Evolutionary conservation across 768 basidiomycete genomes (phyloP).

Genomic region (Thelephora ganbajun): DNA sequence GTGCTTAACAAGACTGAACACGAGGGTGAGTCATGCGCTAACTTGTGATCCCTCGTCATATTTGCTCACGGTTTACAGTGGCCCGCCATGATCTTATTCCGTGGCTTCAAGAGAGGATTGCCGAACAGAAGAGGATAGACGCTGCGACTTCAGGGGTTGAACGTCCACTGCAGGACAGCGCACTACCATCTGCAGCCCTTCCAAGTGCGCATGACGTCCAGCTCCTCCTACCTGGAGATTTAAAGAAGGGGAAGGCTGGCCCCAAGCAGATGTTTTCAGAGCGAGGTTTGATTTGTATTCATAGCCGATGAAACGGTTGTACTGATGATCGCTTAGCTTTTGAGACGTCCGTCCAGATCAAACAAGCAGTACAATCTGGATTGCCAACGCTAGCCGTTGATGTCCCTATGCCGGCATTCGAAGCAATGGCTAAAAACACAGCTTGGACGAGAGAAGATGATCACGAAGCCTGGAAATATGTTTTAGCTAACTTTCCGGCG

Average conservation of each 20-base stretch:
- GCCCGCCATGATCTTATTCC: constrained; percentile 56
- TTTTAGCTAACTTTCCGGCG: constrained; percentile 39
- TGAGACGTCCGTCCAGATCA: constrained; percentile 43
- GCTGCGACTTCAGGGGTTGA: constrained; percentile 43
- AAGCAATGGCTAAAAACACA: constrained; percentile 39
- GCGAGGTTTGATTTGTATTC: constrained; percentile 29
- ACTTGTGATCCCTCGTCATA: constrained; percentile 8
- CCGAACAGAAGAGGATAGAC: constrained; percentile 70
- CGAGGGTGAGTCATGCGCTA: constrained; percentile 35
- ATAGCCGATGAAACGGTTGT: background rate
- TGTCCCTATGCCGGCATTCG: constrained; percentile 45
- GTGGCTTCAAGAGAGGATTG: constrained; percentile 65
- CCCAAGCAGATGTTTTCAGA: constrained; percentile 58
- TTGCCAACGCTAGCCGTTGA: constrained; percentile 65
- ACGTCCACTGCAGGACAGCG: constrained; percentile 25
- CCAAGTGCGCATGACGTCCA: constrained; percentile 34
- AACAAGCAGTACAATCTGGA: constrained; percentile 40
- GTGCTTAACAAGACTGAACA: constrained; percentile 66
- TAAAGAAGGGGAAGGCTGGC: constrained; percentile 62
- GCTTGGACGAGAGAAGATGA: constrained; percentile 69
- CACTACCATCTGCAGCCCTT: constrained; percentile 16
- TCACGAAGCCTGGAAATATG: constrained; percentile 37
- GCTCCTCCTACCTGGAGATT: constrained; percentile 50
- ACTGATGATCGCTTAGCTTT: constrained; percentile 31
- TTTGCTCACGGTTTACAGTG: constrained; percentile 20